A percentile compares a stretch with the other conserved stretches of the same genome.
phyloP scores from a whole-genome alignment of 768 basidiomycete genomes.

The Fomitopsis serialis region DNA sequence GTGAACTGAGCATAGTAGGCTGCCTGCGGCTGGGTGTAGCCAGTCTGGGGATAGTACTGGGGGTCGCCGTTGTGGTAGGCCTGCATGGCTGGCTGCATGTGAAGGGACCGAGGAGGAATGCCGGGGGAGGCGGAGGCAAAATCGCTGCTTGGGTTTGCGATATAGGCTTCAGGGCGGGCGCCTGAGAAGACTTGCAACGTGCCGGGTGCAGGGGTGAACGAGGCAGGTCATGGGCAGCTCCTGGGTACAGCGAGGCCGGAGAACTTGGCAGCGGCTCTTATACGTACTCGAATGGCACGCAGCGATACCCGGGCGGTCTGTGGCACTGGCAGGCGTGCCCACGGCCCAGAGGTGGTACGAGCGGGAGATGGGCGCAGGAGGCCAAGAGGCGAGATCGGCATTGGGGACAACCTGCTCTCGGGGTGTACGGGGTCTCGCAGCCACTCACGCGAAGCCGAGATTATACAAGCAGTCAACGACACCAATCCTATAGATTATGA shows the following conservation, averaged over 20 bases:
- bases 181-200: constrained; percentile 26
- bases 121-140: neutral
- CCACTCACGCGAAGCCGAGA: too few species aligned
- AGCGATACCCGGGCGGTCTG: neutral
- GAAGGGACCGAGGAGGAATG: neutral
- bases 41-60: constrained; percentile 15
- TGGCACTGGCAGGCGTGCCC: too few species aligned
- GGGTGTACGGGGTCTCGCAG: too few species aligned
- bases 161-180: constrained; percentile 13
- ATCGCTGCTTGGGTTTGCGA: constrained; percentile 1
- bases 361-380: too few species aligned
- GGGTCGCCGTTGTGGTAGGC: constrained; percentile 11
- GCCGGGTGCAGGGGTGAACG: neutral
- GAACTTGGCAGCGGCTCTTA: neutral
- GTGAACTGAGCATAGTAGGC: constrained; percentile 5
- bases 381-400: too few species aligned
- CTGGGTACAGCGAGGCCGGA: neutral
- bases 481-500: too few species aligned
- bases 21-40: constrained; percentile 8
- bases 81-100: constrained; percentile 15
- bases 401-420: too few species aligned
- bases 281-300: neutral
- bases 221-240: neutral
- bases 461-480: too few species aligned
- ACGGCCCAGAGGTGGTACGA: too few species aligned